These are phyloP conservation scores for Fraxinus velutina DNA, from an alignment of 305 asterid species.

Conservation along the genomic window DNA sequence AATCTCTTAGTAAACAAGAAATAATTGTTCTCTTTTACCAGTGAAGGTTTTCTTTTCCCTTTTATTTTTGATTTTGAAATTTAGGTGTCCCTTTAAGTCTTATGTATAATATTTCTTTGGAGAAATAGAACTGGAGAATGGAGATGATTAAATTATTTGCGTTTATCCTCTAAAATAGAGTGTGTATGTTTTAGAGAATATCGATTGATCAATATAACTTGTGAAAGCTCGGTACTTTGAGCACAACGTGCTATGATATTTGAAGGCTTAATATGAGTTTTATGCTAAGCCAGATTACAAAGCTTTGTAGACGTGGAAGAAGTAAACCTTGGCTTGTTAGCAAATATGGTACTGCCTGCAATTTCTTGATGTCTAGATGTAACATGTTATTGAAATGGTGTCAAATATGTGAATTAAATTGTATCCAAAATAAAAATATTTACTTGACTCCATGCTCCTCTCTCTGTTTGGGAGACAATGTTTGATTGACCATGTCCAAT, in stretches of 20 bases:
- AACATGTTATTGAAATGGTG: neutral
- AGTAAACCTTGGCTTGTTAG: neutral
- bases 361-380: neutral
- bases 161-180: neutral
- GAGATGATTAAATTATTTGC: neutral
- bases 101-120: neutral
- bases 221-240: neutral
- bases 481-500: neutral
- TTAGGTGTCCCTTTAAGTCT: neutral
- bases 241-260: neutral
- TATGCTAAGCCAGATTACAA: neutral
- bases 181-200: neutral
- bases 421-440: neutral
- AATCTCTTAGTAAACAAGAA: neutral
- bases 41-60: neutral
- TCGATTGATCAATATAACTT: neutral
- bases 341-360: slow-evolving; percentile 1
- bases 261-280: slow-evolving; percentile 10
- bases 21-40: neutral
- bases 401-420: neutral
- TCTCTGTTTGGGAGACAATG: neutral
- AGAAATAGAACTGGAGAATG: neutral
- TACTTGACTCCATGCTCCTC: neutral
- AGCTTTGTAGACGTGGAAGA: neutral
- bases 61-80: neutral